phyloP scores from a whole-genome alignment of 768 basidiomycete genomes.

The Candolleomyces eurysporus region DNA sequence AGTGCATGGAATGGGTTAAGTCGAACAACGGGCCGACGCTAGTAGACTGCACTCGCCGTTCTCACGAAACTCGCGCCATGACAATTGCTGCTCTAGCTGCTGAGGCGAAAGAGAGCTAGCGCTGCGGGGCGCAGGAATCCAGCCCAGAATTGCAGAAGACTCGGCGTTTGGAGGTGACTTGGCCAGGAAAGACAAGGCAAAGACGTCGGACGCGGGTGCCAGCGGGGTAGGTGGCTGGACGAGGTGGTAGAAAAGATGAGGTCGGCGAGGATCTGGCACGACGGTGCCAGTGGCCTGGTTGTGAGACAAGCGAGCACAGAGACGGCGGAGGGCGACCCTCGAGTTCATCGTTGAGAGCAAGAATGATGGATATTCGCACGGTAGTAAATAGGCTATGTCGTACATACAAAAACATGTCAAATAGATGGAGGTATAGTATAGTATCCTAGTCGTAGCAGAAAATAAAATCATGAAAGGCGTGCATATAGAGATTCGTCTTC shows the following conservation, averaged over 20 bases:
- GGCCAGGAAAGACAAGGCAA: conserved; percentile 64
- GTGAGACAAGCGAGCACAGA: not conserved
- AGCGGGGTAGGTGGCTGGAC: conserved; percentile 50
- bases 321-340: not conserved
- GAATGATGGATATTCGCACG: not conserved
- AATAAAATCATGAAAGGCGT: not conserved
- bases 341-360: not conserved
- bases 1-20: not conserved
- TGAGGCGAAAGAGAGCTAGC: not conserved
- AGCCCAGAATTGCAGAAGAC: conserved; percentile 61
- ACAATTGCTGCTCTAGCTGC: conserved; percentile 18
- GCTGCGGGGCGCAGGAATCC: conserved; percentile 53
- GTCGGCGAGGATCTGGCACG: conserved; percentile 56
- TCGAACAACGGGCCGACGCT: not conserved
- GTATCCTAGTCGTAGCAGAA: not conserved
- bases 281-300: not conserved
- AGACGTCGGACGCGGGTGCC: conserved; percentile 45
- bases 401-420: not conserved
- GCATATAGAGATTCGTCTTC: conserved; percentile 4
- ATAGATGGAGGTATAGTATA: not conserved
- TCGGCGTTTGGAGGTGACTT: conserved; percentile 40
- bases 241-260: conserved; percentile 71
- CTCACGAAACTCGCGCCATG: conserved; percentile 67
- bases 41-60: conserved; percentile 51
- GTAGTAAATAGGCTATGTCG: not conserved